Evolutionary conservation across 257 asterid species (phyloP), one percentile per base, ranked within the genome.

Genomic region (Rhazya stricta): DNA sequence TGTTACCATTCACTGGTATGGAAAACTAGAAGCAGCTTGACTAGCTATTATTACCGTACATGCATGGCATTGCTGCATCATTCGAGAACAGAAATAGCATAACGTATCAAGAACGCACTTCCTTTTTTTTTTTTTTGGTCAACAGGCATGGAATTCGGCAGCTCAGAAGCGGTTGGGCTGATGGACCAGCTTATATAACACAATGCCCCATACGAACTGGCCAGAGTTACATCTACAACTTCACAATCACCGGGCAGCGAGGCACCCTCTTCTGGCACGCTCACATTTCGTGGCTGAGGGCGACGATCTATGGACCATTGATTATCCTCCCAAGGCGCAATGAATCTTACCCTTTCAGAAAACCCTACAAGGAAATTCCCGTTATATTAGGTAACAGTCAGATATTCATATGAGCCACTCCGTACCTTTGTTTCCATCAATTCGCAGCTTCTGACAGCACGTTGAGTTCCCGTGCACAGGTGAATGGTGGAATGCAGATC

Each of bases 261-360:
- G 96, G 96, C 9, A 90, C 96, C 19, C 86, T 88, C 74, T 84
- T 86, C 82, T 88, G 91, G 91, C 96, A 89, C 61, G 96, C 91
- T 61, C 93, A 90, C 71, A 84, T 86, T 77, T 83, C 91, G 1
- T 90, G 96, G 91, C 70, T 90, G 11, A 77, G 96, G 77, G 80
- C 91, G n/a, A 90, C 93, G 0, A 41, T 88, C 41, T 51, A 90
- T 15, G 96, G 93, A 5, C 91, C 96, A 0, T 72, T 90, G 3
- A 76, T 90, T 73, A 90, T 90, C 81, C 86, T 78, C 16, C 96
- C 93, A 3, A 83, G 79, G 62, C 82, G 74, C 16, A 88, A 88
- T 8, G 91, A 85, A 6, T 77, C 93, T 30, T 90, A 90, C 66
- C 96, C 96, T 45, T 88, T 90, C 73, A 77, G 29, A 32, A 90